Conservation (phyloP, 495 filamentous ascomycete genomes). For the Terfezia claveryi region DNA sequence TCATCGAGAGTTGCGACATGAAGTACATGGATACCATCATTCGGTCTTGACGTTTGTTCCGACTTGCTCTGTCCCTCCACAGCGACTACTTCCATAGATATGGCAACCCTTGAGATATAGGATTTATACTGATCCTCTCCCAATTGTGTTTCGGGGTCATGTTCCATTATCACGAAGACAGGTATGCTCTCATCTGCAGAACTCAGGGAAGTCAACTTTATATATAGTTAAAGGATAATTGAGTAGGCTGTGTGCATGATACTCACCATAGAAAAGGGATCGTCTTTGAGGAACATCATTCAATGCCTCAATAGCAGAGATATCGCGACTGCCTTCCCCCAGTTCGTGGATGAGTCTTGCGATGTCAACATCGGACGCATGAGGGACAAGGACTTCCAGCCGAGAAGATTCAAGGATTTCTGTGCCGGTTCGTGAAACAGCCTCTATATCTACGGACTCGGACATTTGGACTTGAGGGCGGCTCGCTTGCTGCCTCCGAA, state of each 20-base stretch:
- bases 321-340: constrained; percentile 19
- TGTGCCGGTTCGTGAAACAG: not conserved
- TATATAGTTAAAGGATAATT: no score
- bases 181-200: constrained; percentile 18
- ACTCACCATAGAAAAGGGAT: constrained; percentile 21
- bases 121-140: constrained; percentile 14
- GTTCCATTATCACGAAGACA: constrained; percentile 17
- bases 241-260: not conserved
- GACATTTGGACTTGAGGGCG: not conserved
- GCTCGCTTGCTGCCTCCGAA: no score
- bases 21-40: constrained; percentile 24
- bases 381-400: constrained; percentile 58
- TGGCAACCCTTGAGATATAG: constrained; percentile 16
- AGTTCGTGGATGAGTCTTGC: constrained; percentile 32
- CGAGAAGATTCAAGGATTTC: constrained; percentile 51
- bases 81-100: constrained; percentile 18
- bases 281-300: constrained; percentile 20
- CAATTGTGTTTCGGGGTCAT: not conserved
- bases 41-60: constrained; percentile 5
- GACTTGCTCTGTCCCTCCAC: constrained; percentile 13
- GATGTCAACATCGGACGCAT: constrained; percentile 41
- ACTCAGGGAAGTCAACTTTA: no score
- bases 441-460: not conserved
- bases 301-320: constrained; percentile 21
- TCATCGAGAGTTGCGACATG: constrained; percentile 23